Evolutionary conservation across 192 early-diverging fungal species (phyloP).

Genomic region (Coemansia sp.): DNA sequence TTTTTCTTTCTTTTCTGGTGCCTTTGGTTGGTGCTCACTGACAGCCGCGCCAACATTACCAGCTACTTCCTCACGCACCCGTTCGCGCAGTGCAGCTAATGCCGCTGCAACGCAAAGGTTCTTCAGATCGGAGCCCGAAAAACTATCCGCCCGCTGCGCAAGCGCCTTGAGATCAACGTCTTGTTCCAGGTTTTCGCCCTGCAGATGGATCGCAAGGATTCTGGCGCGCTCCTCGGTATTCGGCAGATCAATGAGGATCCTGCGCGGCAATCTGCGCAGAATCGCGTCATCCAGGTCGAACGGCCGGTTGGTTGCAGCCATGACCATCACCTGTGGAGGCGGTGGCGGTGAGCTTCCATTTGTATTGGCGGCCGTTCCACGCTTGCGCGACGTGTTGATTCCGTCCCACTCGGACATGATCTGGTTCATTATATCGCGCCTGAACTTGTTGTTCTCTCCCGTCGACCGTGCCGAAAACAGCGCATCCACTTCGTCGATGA

Average conservation of each 20-base stretch:
- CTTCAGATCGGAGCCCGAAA: constrained; percentile 93
- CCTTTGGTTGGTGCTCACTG: neutral
- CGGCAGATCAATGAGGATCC: constrained; percentile 91
- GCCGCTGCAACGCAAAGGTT: constrained; percentile 92
- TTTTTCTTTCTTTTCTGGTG: neutral
- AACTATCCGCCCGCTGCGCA: constrained; percentile 72
- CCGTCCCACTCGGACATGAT: constrained; percentile 99
- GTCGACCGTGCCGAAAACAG: constrained; percentile 74
- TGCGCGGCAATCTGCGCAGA: constrained; percentile 83
- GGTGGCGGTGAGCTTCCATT: neutral
- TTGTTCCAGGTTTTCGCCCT: constrained; percentile 69
- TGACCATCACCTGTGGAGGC: constrained; percentile 67
- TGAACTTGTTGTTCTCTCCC: constrained; percentile 58
- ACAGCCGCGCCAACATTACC: neutral
- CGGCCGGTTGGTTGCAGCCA: constrained; percentile 94
- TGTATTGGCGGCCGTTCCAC: constrained; percentile 23
- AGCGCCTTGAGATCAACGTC: constrained; percentile 63
- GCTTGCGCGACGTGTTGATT: constrained; percentile 63
- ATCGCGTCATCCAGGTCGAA: constrained; percentile 98
- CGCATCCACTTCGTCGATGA: constrained; percentile 94
- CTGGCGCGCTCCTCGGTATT: constrained; percentile 67
- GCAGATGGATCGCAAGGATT: constrained; percentile 76
- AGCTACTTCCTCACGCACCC: constrained; percentile 54
- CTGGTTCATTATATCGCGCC: constrained; percentile 85
- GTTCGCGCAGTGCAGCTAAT: constrained; percentile 62